Conservation (phyloP, 495 filamentous ascomycete species). For the Annulohypoxylon stygium region DNA sequence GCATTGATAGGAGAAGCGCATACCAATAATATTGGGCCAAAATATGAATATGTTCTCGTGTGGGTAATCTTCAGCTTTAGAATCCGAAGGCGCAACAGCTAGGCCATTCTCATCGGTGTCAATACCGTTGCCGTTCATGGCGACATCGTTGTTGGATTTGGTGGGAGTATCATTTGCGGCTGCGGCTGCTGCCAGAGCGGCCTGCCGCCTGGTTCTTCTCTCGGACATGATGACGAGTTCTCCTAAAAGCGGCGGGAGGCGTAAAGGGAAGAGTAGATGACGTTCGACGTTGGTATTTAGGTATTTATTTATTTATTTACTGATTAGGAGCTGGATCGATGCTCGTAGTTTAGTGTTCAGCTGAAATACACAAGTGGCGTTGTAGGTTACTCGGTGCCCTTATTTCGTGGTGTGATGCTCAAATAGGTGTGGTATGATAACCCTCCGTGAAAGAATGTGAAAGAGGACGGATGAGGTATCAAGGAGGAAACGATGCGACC, state of each 20-base stretch:
- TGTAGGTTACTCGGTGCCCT: conserved; percentile 12
- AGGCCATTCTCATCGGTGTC: conserved; percentile 51
- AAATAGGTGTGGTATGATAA: conserved; percentile 27
- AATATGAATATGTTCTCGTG: conserved; percentile 96
- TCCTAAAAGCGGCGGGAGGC: conserved; percentile 7
- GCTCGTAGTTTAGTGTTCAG: conserved; percentile 17
- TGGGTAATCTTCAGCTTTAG: conserved; percentile 42
- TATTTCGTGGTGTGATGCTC: conserved; percentile 23
- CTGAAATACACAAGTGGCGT: conserved; percentile 14
- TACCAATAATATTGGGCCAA: conserved; percentile 94
- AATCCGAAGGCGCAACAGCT: conserved; percentile 30
- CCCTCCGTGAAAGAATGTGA: conserved; percentile 18
- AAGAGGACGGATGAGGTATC: conserved; percentile 20
- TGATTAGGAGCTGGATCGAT: conserved; percentile 9
- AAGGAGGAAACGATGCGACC: conserved; percentile 27
- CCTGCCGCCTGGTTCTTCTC: conserved; percentile 52
- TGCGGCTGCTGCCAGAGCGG: conserved; percentile 48
- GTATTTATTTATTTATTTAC: conserved; percentile 6
- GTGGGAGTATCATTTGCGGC: conserved; percentile 39
- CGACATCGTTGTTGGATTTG: conserved; percentile 20
- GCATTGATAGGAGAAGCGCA: conserved; percentile 37
- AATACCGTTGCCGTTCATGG: conserved; percentile 40
- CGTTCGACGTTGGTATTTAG: not conserved
- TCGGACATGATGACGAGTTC: conserved; percentile 48
- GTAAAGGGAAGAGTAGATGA: conserved; percentile 9